phyloP scores from a whole-genome alignment of 805 yeast genomes.

The Hanseniaspora mollemarum region DNA sequence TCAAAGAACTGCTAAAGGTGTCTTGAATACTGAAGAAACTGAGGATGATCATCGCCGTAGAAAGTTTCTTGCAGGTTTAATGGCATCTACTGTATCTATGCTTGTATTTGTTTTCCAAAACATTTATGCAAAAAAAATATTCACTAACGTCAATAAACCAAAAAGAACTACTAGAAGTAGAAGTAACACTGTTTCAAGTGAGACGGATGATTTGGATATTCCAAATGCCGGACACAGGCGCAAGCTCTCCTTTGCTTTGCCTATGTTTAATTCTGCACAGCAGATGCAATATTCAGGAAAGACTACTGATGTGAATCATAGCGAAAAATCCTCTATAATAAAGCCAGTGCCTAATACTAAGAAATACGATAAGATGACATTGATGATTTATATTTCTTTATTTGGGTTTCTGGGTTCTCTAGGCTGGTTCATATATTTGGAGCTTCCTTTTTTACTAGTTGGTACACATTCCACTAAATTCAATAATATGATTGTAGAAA shows the following conservation, averaged over 20 bases:
- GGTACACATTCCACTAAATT: constrained; percentile 18
- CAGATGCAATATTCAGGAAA: not conserved
- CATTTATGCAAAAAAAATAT: constrained; percentile 71
- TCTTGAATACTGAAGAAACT: not conserved
- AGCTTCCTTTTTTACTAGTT: constrained; percentile 34
- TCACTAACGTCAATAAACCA: constrained; percentile 36
- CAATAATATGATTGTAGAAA: constrained; percentile 20
- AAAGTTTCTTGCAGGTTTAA: constrained; percentile 39
- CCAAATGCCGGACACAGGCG: constrained; percentile 3
- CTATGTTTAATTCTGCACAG: constrained; percentile 5
- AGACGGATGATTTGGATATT: constrained; percentile 11
- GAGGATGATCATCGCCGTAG: constrained; percentile 8
- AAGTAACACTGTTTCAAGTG: not conserved
- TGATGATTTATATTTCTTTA: constrained; percentile 67
- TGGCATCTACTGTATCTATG: constrained; percentile 56
- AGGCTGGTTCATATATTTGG: constrained; percentile 61
- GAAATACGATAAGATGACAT: constrained; percentile 67
- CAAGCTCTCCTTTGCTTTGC: not conserved
- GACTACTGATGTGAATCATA: not conserved
- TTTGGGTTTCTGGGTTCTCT: constrained; percentile 60
- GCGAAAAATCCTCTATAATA: no score
- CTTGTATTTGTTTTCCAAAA: constrained; percentile 74
- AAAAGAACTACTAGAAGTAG: constrained; percentile 9
- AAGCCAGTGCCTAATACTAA: constrained; percentile 13
- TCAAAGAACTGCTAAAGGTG: constrained; percentile 20